These are phyloP conservation scores for Barnettozyma salicaria DNA, from an alignment of 805 yeast genomes.

Conservation along the genomic window DNA sequence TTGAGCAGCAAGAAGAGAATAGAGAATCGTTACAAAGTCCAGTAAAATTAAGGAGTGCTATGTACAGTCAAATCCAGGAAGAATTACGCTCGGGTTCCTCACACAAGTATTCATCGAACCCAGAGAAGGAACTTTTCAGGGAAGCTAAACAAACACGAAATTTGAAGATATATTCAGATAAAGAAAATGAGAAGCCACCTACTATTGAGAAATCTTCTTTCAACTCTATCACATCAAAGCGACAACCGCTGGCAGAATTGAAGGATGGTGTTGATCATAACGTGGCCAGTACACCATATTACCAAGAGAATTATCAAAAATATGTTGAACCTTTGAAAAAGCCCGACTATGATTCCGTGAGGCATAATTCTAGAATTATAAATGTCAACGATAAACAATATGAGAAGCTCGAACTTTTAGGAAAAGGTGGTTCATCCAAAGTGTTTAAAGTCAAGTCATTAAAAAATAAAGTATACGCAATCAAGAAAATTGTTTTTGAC, in stretches of 20 bases:
- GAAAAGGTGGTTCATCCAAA: slow-evolving; percentile 89
- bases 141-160: slow-evolving; percentile 3
- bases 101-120: slow-evolving; percentile 10
- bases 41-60: slow-evolving; percentile 18
- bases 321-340: slow-evolving; percentile 22
- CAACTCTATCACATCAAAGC: slow-evolving; percentile 5
- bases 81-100: slow-evolving; percentile 24
- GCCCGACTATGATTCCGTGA: slow-evolving; percentile 17
- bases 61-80: slow-evolving; percentile 20
- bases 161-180: slow-evolving; percentile 12
- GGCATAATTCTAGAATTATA: slow-evolving; percentile 24
- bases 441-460: slow-evolving; percentile 72
- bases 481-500: slow-evolving; percentile 75
- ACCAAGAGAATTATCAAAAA: slow-evolving; percentile 17
- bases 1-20: slow-evolving; percentile 32
- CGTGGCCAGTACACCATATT: no score
- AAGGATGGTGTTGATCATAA: slow-evolving; percentile 12
- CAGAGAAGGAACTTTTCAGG: slow-evolving; percentile 15
- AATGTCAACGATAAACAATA: slow-evolving; percentile 57
- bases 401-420: slow-evolving; percentile 71
- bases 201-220: background rate
- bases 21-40: slow-evolving; percentile 26
- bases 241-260: slow-evolving; percentile 20
- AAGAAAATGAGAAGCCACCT: slow-evolving; percentile 12
- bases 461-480: slow-evolving; percentile 60